Conservation (phyloP, 345 rosid species). For the Nasturtium officinale region DNA sequence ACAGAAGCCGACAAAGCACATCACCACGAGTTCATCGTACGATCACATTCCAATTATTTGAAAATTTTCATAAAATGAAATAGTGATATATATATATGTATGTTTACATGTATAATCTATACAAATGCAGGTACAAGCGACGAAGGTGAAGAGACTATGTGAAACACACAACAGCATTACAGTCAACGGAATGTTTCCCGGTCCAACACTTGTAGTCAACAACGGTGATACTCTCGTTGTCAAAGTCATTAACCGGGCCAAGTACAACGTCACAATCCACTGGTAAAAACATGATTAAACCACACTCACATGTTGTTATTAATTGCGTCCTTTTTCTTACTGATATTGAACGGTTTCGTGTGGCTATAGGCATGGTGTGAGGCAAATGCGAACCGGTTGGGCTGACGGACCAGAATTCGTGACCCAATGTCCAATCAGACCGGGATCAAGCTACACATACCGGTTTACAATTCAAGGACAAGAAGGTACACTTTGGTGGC, state of each 20-base stretch:
- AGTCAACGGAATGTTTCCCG: constrained; percentile 92
- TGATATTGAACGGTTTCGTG: background rate
- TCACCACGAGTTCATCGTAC: constrained; percentile 75
- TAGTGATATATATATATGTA: background rate
- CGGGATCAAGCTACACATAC: constrained; percentile 85
- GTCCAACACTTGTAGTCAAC: constrained; percentile 78
- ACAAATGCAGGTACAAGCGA: constrained; percentile 69
- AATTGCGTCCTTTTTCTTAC: background rate
- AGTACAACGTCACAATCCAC: constrained; percentile 81
- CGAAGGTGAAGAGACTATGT: constrained; percentile 93
- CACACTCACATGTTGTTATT: background rate
- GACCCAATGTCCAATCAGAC: constrained; percentile 93
- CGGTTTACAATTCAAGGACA: constrained; percentile 87
- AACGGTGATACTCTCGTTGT: constrained; percentile 79
- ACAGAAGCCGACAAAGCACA: constrained; percentile 56
- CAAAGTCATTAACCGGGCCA: constrained; percentile 68
- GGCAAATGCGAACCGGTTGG: constrained; percentile 92
- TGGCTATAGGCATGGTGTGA: constrained; percentile 74
- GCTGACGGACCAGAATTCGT: constrained; percentile 96
- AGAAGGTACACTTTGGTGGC: constrained; percentile 99
- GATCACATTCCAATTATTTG: constrained; percentile 5
- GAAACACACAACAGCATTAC: constrained; percentile 73
- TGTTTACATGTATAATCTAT: background rate
- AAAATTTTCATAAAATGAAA: background rate
- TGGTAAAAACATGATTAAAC: constrained; percentile 52